Percentiles rank a stretch among this genome's conserved stretches.
These are phyloP conservation scores for Penicillium sp. DNA, from an alignment of 2,329 filamentous ascomycete species.

Conservation along the genomic window DNA sequence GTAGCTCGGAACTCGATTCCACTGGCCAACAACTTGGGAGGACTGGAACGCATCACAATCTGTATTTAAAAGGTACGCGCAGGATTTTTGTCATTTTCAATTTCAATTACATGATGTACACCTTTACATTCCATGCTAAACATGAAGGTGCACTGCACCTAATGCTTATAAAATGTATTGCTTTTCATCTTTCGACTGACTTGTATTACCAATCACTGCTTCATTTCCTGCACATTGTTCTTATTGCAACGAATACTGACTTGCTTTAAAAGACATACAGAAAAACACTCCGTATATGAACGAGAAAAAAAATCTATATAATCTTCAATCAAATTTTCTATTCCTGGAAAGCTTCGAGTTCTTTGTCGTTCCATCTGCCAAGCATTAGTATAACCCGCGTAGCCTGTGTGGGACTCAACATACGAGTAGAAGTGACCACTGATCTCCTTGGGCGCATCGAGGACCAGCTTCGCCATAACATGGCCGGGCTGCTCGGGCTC, in stretches of 20 bases:
- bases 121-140: conserved; percentile 64
- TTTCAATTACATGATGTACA: conserved; percentile 52
- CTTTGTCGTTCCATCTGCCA: conserved; percentile 49
- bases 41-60: neutral
- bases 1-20: conserved; percentile 1
- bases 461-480: conserved; percentile 79
- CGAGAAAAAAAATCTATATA: neutral
- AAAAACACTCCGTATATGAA: neutral
- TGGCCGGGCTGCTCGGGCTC: conserved; percentile 81
- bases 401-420: conserved; percentile 17
- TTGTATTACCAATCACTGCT: conserved; percentile 24
- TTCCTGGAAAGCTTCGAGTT: conserved; percentile 46
- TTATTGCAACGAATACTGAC: conserved; percentile 30
- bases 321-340: conserved; percentile 21
- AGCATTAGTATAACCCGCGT: conserved; percentile 24
- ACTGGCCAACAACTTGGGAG: neutral
- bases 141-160: conserved; percentile 55
- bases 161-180: conserved; percentile 60
- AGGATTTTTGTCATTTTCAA: conserved; percentile 16
- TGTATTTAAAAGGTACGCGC: conserved; percentile 24
- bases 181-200: conserved; percentile 69
- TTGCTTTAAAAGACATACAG: conserved; percentile 24
- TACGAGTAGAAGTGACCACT: conserved; percentile 71
- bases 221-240: conserved; percentile 20
- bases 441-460: conserved; percentile 65